phyloP scores from a whole-genome alignment of 1,284 basidiomycete genomes.

The Xanthoconium separans region DNA sequence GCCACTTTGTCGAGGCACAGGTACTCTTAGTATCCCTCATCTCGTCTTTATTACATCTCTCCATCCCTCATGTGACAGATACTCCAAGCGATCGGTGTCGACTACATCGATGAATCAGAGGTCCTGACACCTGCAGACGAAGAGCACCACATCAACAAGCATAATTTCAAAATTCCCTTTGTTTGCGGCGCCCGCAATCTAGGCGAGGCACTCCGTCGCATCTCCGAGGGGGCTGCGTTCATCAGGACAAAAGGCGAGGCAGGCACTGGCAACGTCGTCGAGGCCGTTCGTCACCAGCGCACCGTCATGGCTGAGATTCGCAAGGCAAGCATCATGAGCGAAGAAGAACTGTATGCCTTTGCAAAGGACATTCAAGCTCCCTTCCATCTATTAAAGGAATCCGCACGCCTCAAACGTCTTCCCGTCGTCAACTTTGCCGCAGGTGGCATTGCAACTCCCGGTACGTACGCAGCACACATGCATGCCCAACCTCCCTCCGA shows the following conservation, averaged over 20 bases:
- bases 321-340: slow-evolving; percentile 81
- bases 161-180: slow-evolving; percentile 86
- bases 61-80: slow-evolving; percentile 52
- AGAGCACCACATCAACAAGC: slow-evolving; percentile 87
- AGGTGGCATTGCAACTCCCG: slow-evolving; percentile 95
- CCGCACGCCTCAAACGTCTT: slow-evolving; percentile 88
- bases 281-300: slow-evolving; percentile 93
- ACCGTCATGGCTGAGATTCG: slow-evolving; percentile 85
- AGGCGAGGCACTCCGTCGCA: slow-evolving; percentile 93
- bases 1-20: slow-evolving; percentile 96
- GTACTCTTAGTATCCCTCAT: slow-evolving; percentile 37
- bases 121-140: slow-evolving; percentile 96
- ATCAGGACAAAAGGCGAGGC: slow-evolving; percentile 98
- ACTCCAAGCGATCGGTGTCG: slow-evolving; percentile 90
- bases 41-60: not conserved
- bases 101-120: slow-evolving; percentile 98
- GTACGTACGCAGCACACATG: slow-evolving; percentile 37
- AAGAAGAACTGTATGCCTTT: slow-evolving; percentile 94
- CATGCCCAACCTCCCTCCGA: not conserved
- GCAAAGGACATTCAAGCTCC: slow-evolving; percentile 95
- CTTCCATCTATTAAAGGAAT: slow-evolving; percentile 97
- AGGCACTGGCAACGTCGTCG: slow-evolving; percentile 97
- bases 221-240: slow-evolving; percentile 96
- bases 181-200: slow-evolving; percentile 80
- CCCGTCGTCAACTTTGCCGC: slow-evolving; percentile 97